Evolutionary conservation across 805 yeast species (phyloP).

Genomic region (Metschnikowia proteae): DNA sequence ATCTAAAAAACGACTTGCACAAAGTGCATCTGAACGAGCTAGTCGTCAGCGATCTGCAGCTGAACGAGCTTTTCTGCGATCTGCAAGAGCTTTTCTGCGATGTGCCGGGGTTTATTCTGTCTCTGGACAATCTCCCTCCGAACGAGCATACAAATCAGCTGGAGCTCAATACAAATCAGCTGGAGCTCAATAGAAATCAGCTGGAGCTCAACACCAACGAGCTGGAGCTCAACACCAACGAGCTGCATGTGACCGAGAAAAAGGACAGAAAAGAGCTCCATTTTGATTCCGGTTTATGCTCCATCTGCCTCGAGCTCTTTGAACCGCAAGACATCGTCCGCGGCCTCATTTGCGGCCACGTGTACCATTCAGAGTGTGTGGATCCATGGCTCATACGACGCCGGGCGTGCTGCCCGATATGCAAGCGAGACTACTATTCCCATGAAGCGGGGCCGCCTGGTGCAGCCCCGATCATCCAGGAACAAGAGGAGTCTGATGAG

Average conservation of each 20-base stretch:
- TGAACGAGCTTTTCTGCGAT: no score
- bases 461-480: background rate
- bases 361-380: conserved; percentile 73
- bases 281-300: conserved; percentile 68
- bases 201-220: background rate
- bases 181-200: background rate
- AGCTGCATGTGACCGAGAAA: background rate
- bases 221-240: background rate
- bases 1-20: background rate
- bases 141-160: background rate
- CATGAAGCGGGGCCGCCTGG: conserved; percentile 1
- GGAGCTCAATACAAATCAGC: background rate
- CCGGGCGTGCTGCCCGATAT: conserved; percentile 79
- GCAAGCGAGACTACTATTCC: conserved; percentile 60
- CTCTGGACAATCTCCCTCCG: no score
- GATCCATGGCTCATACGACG: conserved; percentile 78
- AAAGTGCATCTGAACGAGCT: background rate
- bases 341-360: conserved; percentile 78
- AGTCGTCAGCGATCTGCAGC: no score
- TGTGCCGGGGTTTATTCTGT: no score
- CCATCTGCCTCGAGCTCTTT: conserved; percentile 68
- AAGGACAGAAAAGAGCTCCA: conserved; percentile 32
- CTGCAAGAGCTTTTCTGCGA: no score
- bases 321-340: conserved; percentile 63
- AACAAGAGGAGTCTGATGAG: background rate